phyloP scores from a whole-genome alignment of 768 basidiomycete genomes.

The Boletales sp. region DNA sequence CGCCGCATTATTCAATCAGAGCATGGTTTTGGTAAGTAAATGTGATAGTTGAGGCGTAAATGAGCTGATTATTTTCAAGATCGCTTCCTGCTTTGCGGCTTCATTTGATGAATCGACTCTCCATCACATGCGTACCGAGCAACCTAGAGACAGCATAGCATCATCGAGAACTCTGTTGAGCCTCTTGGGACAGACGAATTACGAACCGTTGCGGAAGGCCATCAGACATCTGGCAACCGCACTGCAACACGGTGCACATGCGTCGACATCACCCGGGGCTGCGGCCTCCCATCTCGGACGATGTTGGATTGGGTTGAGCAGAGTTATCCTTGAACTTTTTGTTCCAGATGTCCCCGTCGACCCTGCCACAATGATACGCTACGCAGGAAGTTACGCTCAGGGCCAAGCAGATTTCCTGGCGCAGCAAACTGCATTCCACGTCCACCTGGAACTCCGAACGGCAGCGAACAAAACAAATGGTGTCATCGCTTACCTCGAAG shows the following conservation, averaged over 20 bases:
- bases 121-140: conserved; percentile 8
- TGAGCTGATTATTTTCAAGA: conserved; percentile 27
- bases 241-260: conserved; percentile 16
- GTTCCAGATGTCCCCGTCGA: conserved; percentile 86
- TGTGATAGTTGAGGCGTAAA: not conserved
- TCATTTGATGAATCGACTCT: conserved; percentile 33
- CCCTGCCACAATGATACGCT: conserved; percentile 66
- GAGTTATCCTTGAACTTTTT: conserved; percentile 63
- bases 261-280: conserved; percentile 13
- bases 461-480: conserved; percentile 56
- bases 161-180: conserved; percentile 26
- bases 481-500: conserved; percentile 44
- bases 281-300: conserved; percentile 38
- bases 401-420: conserved; percentile 39
- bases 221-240: conserved; percentile 29
- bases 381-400: conserved; percentile 40
- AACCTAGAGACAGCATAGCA: conserved; percentile 7
- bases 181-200: conserved; percentile 32
- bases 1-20: conserved; percentile 36
- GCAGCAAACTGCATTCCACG: conserved; percentile 53
- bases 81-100: conserved; percentile 42
- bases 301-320: conserved; percentile 60
- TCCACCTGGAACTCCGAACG: conserved; percentile 47
- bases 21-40: conserved; percentile 40
- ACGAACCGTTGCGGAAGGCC: conserved; percentile 34